Base-by-base conservation (phyloP, 2,329 filamentous ascomycete species). In the Epichloe glyceriae region DNA sequence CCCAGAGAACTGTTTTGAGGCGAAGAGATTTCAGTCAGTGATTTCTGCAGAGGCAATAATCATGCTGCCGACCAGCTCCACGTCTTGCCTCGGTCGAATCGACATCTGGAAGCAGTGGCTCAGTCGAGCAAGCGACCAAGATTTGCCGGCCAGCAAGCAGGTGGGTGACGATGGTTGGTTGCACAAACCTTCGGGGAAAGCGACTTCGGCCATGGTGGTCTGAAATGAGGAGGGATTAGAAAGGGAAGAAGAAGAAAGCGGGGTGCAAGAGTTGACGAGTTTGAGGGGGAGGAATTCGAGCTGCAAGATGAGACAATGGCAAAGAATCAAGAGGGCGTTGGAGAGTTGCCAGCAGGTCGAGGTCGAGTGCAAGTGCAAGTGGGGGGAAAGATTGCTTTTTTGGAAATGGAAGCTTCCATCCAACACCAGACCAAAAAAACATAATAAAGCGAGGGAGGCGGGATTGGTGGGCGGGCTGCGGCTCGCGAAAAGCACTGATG, bases 1-100 rank as follows among this genome's bases (percentile, higher is more conserved):
- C 91, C 93, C 93, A 98, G 71, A 89, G 86, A 62, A 98, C 93
- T 97, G 63, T 53, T 47, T 17, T 42, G 20, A 26, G 34, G 10
- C 37, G 17, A 30, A 26, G 17, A 40, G 37, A 20, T 47, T 22
- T 48, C 26, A 41, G 46, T 41, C 37, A 48, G 45, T 19, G 12
- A 4, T 7, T 15, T 14, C 15, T 12, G 4, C 19, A 26, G 11
- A 39, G 12, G 10, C 7, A 7, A 46, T 44, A 8, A 8, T 5
- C 7, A 20, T 15, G 42, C 42, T 10, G 10, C 12, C 10, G 26
- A 12, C 20, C 3, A 40, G 41, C 17, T 30, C 8, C 8, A 30
- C 26, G 3, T 8, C 26, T 30, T 30, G 26, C 26, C 26, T 30
- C 17, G n/a, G 38, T n/a, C 4, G 6, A 20, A 33, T 17, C 15